Evolutionary conservation across 352 stramenopile species (phyloP).

Genomic region (Pythium periplocum): DNA sequence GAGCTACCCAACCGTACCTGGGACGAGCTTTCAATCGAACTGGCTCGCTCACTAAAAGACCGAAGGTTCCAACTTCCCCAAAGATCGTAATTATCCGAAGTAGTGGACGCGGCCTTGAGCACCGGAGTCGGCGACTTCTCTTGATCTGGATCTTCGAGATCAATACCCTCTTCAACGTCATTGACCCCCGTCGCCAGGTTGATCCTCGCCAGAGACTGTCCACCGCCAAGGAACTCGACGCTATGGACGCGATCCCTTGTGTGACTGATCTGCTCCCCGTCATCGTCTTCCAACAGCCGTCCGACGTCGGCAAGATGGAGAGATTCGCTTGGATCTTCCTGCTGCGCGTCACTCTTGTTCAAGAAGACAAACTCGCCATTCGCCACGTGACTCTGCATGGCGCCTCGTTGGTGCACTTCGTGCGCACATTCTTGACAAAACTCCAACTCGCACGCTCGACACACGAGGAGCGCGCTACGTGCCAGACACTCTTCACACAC

Average conservation of each 20-base stretch:
- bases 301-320: background rate
- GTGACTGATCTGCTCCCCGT: background rate
- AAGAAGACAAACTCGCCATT: constrained; percentile 3
- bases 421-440: constrained; percentile 38
- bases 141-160: constrained; percentile 18
- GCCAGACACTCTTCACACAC: constrained; percentile 44
- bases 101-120: constrained; percentile 4
- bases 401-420: constrained; percentile 31
- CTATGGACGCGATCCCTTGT: background rate
- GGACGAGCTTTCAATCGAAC: constrained; percentile 17
- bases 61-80: constrained; percentile 36
- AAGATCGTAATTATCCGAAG: constrained; percentile 21
- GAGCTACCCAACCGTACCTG: constrained; percentile 2
- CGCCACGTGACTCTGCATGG: constrained; percentile 30
- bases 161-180: constrained; percentile 2
- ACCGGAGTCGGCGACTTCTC: constrained; percentile 21
- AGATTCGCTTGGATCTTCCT: too few relatives aligned
- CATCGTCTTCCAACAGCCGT: background rate
- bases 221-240: background rate
- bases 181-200: background rate
- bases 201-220: background rate
- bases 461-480: constrained; percentile 25
- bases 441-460: constrained; percentile 38
- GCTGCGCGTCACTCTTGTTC: background rate
- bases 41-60: constrained; percentile 22